A percentile compares a stretch with the other conserved stretches of the same genome.
These are phyloP conservation scores for Daldinia caldariorum DNA, from an alignment of 495 filamentous ascomycete species.

Conservation along the genomic window DNA sequence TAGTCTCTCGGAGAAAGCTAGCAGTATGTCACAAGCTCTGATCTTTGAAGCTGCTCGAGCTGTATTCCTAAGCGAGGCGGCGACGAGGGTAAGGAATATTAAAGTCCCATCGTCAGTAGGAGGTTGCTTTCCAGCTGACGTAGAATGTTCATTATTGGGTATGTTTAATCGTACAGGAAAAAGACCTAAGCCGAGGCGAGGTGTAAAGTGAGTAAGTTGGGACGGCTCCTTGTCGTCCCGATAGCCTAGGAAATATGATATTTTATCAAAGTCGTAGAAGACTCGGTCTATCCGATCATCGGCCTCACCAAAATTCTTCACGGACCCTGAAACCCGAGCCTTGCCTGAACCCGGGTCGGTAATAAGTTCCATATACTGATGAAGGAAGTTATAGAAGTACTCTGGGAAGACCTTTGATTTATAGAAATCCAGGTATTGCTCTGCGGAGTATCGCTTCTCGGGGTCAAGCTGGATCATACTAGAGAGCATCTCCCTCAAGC, in stretches of 20 bases:
- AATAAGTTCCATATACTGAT: slow-evolving; percentile 95
- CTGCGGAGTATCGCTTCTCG: slow-evolving; percentile 88
- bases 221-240: slow-evolving; percentile 55
- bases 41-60: slow-evolving; percentile 85
- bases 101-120: slow-evolving; percentile 87
- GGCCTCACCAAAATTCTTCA: slow-evolving; percentile 76
- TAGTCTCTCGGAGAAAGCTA: slow-evolving; percentile 89
- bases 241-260: slow-evolving; percentile 90
- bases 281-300: slow-evolving; percentile 94
- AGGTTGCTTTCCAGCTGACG: slow-evolving; percentile 55
- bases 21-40: slow-evolving; percentile 89
- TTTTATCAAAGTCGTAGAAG: slow-evolving; percentile 96
- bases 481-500: slow-evolving; percentile 84
- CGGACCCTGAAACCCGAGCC: slow-evolving; percentile 67
- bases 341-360: slow-evolving; percentile 90
- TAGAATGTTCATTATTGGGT: slow-evolving; percentile 78
- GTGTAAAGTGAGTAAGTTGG: slow-evolving; percentile 48
- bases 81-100: slow-evolving; percentile 88
- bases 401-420: slow-evolving; percentile 90
- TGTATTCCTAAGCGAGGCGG: slow-evolving; percentile 87
- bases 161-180: slow-evolving; percentile 88
- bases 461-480: slow-evolving; percentile 97
- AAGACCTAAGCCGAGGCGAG: slow-evolving; percentile 60
- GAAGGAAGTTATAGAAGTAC: slow-evolving; percentile 96
- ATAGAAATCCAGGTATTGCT: slow-evolving; percentile 94